Conservation (phyloP, 2,329 filamentous ascomycete species). For the Kalaharituber pfeilii region DNA sequence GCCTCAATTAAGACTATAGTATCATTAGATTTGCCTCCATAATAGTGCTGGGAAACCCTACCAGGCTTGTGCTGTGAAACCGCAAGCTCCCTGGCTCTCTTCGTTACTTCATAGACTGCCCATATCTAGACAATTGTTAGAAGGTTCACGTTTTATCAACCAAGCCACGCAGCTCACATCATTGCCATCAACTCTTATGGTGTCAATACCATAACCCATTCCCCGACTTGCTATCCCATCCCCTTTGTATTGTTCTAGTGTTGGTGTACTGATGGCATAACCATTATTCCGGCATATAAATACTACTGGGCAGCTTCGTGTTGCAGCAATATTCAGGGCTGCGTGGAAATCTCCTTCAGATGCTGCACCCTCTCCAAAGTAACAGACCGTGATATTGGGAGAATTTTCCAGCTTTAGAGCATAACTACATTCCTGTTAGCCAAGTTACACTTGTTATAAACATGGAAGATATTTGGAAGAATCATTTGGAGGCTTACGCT, state of each 20-base stretch:
- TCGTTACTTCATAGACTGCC: slow-evolving; percentile 66
- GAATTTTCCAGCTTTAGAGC: slow-evolving; percentile 66
- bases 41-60: too few relatives aligned
- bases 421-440: slow-evolving; percentile 31
- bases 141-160: not conserved
- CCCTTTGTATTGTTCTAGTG: slow-evolving; percentile 75
- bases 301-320: slow-evolving; percentile 66
- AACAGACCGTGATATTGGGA: slow-evolving; percentile 57
- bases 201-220: slow-evolving; percentile 84
- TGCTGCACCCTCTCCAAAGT: slow-evolving; percentile 81
- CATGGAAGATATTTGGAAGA: not conserved
- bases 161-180: slow-evolving; percentile 36
- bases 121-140: slow-evolving; percentile 39
- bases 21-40: slow-evolving; percentile 19
- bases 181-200: slow-evolving; percentile 83
- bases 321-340: slow-evolving; percentile 78
- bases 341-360: slow-evolving; percentile 87
- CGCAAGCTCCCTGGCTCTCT: slow-evolving; percentile 58
- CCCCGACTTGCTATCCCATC: slow-evolving; percentile 79
- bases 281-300: slow-evolving; percentile 91
- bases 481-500: slow-evolving; percentile 31
- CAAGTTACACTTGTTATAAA: too few relatives aligned
- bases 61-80: slow-evolving; percentile 40
- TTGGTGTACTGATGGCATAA: slow-evolving; percentile 78
- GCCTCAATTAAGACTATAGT: slow-evolving; percentile 77